phyloP scores from a whole-genome alignment of 768 basidiomycete genomes.

The Phylloporus arenicola region DNA sequence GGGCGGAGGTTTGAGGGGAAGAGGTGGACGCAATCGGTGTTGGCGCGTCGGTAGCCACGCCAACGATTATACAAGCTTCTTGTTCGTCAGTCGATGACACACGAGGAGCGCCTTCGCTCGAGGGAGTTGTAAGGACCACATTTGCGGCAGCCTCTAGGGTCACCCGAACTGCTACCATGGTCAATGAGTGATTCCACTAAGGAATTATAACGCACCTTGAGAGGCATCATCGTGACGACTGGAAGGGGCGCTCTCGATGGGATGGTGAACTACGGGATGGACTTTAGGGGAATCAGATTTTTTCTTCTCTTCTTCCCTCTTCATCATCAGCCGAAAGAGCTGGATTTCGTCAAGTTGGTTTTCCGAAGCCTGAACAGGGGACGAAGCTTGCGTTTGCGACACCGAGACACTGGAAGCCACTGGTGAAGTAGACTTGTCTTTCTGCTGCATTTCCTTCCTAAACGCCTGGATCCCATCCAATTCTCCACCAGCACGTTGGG shows the following conservation, averaged over 20 bases:
- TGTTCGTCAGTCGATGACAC: conserved; percentile 15
- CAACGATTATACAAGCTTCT: neutral
- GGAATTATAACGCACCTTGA: conserved; percentile 17
- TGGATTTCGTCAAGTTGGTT: conserved; percentile 75
- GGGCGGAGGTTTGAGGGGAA: conserved; percentile 7
- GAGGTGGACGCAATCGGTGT: conserved; percentile 10
- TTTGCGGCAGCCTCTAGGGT: conserved; percentile 7
- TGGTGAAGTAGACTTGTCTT: conserved; percentile 46
- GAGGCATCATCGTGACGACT: conserved; percentile 7
- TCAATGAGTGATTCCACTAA: conserved; percentile 8
- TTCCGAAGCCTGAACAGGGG: conserved; percentile 17
- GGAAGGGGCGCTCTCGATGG: conserved; percentile 10
- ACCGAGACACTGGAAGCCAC: conserved; percentile 4
- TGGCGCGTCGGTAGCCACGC: conserved; percentile 2
- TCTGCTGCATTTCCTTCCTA: conserved; percentile 81
- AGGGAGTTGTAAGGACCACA: neutral
- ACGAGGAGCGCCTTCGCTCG: conserved; percentile 11
- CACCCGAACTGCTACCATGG: conserved; percentile 6
- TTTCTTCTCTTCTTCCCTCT: conserved; percentile 58
- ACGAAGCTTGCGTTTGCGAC: conserved; percentile 21
- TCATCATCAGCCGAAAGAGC: conserved; percentile 79
- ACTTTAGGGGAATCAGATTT: conserved; percentile 24
- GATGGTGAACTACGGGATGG: neutral
- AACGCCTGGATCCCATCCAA: conserved; percentile 82
- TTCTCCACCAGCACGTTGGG: conserved; percentile 55